Conservation (phyloP, 805 yeast genomes). For the Suhomyces canberraensis region DNA sequence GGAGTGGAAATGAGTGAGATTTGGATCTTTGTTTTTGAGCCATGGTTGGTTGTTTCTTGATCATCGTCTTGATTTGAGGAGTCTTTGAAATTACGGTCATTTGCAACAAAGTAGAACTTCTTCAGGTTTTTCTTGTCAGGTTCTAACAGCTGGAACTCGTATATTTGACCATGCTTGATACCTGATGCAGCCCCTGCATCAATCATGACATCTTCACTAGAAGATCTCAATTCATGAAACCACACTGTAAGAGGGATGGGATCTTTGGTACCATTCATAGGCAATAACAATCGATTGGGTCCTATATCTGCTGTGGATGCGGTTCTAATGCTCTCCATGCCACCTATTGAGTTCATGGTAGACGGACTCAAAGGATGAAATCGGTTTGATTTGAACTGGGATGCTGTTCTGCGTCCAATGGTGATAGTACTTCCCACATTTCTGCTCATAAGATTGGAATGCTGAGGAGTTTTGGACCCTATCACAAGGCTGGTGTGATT, state of each 20-base stretch:
- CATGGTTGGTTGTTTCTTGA: constrained; percentile 4
- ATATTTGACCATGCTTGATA: constrained; percentile 69
- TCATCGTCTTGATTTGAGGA: constrained; percentile 6
- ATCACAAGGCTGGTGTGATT: constrained; percentile 15
- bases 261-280: no score
- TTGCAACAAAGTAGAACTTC: constrained; percentile 44
- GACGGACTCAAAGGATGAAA: neutral
- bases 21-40: constrained; percentile 28
- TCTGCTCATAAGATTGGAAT: constrained; percentile 16
- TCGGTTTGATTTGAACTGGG: neutral
- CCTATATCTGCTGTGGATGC: no score
- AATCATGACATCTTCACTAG: constrained; percentile 57
- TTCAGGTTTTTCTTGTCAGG: constrained; percentile 23
- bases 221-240: constrained; percentile 68
- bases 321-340: neutral
- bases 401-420: constrained; percentile 13
- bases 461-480: constrained; percentile 16
- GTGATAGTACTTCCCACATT: constrained; percentile 23
- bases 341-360: neutral
- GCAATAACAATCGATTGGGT: no score
- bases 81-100: constrained; percentile 23
- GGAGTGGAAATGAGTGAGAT: constrained; percentile 61
- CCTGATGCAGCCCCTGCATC: constrained; percentile 48
- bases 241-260: constrained; percentile 46
- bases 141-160: constrained; percentile 57